A percentile compares a stretch with the other conserved stretches of the same genome.
These are phyloP conservation scores for Conticribra guillardii DNA, from an alignment of 108 stramenopile genomes.

Conservation along the genomic window DNA sequence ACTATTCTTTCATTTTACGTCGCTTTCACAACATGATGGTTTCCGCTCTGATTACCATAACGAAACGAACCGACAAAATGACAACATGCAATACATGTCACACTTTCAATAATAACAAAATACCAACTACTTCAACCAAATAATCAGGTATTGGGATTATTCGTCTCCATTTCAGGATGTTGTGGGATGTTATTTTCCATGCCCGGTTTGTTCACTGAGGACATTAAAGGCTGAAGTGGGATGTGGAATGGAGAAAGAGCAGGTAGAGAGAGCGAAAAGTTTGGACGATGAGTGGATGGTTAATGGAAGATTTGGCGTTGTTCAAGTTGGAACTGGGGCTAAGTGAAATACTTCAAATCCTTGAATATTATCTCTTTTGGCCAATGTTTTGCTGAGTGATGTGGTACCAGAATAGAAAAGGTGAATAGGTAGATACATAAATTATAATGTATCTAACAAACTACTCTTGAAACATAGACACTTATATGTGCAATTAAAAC, in stretches of 20 bases:
- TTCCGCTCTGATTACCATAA: too few species aligned
- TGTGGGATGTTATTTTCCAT: conserved; percentile 91
- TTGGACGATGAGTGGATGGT: conserved; percentile 85
- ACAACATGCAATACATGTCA: too few species aligned
- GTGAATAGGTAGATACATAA: not conserved
- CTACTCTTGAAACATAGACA: too few species aligned
- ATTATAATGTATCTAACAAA: too few species aligned
- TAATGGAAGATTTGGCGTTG: conserved; percentile 90
- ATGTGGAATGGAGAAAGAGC: conserved; percentile 83
- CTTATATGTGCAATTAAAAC: too few species aligned
- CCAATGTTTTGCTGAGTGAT: too few species aligned
- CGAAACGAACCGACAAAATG: too few species aligned
- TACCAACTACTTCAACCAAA: too few species aligned
- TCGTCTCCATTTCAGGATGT: conserved; percentile 89
- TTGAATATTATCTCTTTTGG: not conserved
- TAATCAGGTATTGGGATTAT: conserved; percentile 85
- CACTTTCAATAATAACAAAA: too few species aligned
- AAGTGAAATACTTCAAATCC: not conserved
- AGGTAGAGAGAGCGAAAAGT: conserved; percentile 68
- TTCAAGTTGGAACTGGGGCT: conserved; percentile 76
- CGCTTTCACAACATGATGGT: too few species aligned
- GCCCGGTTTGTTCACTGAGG: conserved; percentile 88
- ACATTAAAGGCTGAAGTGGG: conserved; percentile 96
- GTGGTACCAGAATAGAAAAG: not conserved
- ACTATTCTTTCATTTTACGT: too few species aligned